Percentiles rank a stretch among this genome's conserved stretches.
Conservation (phyloP, 1,284 basidiomycete genomes). For the Ganoderma lingzhi region DNA sequence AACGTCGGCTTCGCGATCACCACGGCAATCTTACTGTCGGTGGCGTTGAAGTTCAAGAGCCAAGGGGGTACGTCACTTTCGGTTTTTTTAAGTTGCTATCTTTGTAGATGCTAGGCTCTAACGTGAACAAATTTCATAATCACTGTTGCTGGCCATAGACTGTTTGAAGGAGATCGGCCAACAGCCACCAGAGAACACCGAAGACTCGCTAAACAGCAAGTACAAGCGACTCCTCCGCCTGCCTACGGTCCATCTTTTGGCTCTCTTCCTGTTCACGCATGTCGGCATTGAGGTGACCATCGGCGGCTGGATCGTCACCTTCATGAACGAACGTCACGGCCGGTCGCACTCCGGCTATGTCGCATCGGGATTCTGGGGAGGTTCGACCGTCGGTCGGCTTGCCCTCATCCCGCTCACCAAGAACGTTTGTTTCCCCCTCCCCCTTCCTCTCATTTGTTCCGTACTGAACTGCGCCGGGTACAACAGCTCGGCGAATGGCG, state of each 20-base stretch:
- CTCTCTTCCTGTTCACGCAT: background rate
- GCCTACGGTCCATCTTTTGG: background rate
- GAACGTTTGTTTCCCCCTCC: background rate
- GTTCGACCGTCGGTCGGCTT: background rate
- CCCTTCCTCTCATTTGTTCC: no score
- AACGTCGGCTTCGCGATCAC: background rate
- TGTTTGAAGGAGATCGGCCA: background rate
- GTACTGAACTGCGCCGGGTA: no score
- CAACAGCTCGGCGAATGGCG: background rate
- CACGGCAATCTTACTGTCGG: background rate
- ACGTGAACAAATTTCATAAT: background rate
- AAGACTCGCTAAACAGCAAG: background rate
- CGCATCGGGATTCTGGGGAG: background rate
- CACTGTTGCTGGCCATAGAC: background rate
- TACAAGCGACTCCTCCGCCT: background rate
- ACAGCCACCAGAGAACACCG: background rate
- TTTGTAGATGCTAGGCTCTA: background rate
- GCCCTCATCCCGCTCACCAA: background rate
- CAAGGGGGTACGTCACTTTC: background rate
- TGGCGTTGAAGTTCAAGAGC: background rate
- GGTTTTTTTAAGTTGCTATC: no score
- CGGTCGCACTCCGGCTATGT: background rate
- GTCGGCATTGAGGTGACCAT: background rate
- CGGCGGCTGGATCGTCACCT: background rate
- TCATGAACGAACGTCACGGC: background rate